Conservation (phyloP, 225 moss, liverwort and hornwort genomes). For the Physcomitrellopsis africana region DNA sequence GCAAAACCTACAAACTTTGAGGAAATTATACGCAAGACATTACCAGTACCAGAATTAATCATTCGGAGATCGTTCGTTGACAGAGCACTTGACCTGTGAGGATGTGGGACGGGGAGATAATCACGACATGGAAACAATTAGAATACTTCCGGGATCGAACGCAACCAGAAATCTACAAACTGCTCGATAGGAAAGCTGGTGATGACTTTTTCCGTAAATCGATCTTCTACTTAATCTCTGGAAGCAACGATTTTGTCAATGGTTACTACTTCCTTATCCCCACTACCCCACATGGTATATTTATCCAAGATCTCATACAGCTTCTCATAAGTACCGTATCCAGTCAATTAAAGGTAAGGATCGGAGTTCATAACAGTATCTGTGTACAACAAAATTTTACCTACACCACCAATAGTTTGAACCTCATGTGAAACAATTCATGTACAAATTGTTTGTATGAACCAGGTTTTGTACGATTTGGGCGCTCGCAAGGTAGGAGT, state of each 20-base stretch:
- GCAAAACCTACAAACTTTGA: not conserved
- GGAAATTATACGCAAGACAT: not conserved
- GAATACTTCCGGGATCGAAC: conserved; percentile 25
- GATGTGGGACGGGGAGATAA: conserved; percentile 34
- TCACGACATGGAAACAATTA: conserved; percentile 28
- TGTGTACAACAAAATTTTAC: not conserved
- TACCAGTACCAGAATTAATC: not conserved
- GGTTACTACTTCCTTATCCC: conserved; percentile 24
- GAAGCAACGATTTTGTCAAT: conserved; percentile 23
- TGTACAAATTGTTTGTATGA: not conserved
- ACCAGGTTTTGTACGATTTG: conserved; percentile 14
- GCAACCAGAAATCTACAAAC: conserved; percentile 17
- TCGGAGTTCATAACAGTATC: not conserved
- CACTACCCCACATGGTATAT: conserved; percentile 17
- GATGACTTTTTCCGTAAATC: conserved; percentile 8
- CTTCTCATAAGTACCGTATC: conserved; percentile 1
- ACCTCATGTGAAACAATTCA: too few relatives aligned
- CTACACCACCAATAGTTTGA: too few relatives aligned
- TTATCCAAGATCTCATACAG: not conserved
- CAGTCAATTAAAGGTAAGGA: conserved; percentile 2
- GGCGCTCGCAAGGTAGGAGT: conserved; percentile 19
- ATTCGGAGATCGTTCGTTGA: not conserved
- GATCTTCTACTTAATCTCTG: conserved; percentile 6
- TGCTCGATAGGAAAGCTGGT: conserved; percentile 12
- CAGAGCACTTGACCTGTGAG: not conserved